Percentiles rank a stretch among this genome's conserved stretches.
These are phyloP conservation scores for Thozetella sp. DNA, from an alignment of 495 filamentous ascomycete genomes.

Conservation along the genomic window DNA sequence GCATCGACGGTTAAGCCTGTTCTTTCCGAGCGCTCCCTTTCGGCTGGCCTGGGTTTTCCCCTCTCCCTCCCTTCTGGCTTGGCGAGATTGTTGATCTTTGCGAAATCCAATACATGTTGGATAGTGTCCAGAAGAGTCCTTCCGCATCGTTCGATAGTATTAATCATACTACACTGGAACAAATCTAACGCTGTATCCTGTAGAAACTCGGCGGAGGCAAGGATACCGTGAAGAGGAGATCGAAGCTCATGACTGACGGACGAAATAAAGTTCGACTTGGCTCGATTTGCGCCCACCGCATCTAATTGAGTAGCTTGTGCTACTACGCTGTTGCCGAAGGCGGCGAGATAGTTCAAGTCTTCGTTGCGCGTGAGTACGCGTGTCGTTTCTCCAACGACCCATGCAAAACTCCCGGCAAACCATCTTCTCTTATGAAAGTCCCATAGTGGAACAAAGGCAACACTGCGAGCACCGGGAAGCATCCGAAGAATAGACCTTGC, in stretches of 20 bases:
- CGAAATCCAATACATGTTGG: constrained; percentile 51
- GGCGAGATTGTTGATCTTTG: constrained; percentile 4
- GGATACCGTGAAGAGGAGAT: constrained; percentile 62
- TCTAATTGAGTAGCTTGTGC: constrained; percentile 46
- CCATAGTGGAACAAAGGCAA: background rate
- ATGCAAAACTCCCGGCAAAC: constrained; percentile 61
- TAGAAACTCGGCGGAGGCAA: constrained; percentile 66
- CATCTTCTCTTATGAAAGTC: constrained; percentile 47
- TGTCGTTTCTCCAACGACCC: constrained; percentile 40
- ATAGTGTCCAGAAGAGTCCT: constrained; percentile 70
- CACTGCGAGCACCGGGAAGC: background rate
- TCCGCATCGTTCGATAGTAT: constrained; percentile 67
- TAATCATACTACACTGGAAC: constrained; percentile 50
- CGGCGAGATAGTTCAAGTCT: constrained; percentile 49
- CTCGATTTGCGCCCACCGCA: constrained; percentile 16
- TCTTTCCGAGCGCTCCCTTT: background rate
- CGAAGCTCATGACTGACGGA: constrained; percentile 71
- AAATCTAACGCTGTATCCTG: constrained; percentile 56
- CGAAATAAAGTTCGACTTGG: constrained; percentile 64
- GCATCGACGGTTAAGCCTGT: background rate
- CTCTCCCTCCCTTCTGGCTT: background rate
- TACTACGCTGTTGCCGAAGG: constrained; percentile 53
- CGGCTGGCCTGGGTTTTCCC: background rate
- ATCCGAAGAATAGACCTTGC: background rate
- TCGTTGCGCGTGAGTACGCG: constrained; percentile 34